These are phyloP conservation scores for Sanguinoderma infundibulare DNA, from an alignment of 1,284 basidiomycete species.

Conservation along the genomic window DNA sequence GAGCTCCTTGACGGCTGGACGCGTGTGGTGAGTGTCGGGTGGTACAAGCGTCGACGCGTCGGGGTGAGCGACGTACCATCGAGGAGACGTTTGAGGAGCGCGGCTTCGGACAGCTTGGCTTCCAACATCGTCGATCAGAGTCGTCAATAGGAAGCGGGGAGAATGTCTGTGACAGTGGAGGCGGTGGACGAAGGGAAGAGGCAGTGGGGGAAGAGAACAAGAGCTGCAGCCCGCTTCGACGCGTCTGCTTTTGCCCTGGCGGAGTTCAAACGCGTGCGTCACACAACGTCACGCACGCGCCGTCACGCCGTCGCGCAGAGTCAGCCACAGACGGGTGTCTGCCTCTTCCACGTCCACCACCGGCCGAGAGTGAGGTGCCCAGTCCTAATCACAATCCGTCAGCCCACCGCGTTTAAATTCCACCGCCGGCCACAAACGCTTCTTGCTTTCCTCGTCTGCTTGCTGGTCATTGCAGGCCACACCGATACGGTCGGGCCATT, in stretches of 20 bases:
- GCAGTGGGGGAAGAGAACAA: too few relatives aligned
- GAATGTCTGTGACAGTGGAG: too few relatives aligned
- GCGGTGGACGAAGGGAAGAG: too few relatives aligned
- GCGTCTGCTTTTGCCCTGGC: not conserved
- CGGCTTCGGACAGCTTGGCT: slow-evolving; percentile 86
- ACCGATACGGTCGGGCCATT: too few relatives aligned
- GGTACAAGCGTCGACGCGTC: not conserved
- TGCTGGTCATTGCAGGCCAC: too few relatives aligned
- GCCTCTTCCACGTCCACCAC: not conserved
- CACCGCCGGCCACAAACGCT: too few relatives aligned
- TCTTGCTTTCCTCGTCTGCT: too few relatives aligned
- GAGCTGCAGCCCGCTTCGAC: too few relatives aligned
- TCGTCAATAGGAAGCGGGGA: too few relatives aligned
- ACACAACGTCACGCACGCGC: not conserved
- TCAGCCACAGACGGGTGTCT: not conserved
- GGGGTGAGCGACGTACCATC: slow-evolving; percentile 73
- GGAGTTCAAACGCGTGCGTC: not conserved
- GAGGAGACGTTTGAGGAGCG: slow-evolving; percentile 84
- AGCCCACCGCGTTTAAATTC: not conserved
- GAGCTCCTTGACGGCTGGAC: slow-evolving; percentile 92
- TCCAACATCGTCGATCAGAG: slow-evolving; percentile 92
- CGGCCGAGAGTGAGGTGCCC: too few relatives aligned
- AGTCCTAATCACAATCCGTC: not conserved
- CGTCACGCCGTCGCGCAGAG: not conserved
- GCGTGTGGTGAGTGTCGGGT: slow-evolving; percentile 9